Percentiles rank a stretch among this genome's conserved stretches.
phyloP scores from a whole-genome alignment of 768 basidiomycete species.

The Chlorophyllum brunneum region DNA sequence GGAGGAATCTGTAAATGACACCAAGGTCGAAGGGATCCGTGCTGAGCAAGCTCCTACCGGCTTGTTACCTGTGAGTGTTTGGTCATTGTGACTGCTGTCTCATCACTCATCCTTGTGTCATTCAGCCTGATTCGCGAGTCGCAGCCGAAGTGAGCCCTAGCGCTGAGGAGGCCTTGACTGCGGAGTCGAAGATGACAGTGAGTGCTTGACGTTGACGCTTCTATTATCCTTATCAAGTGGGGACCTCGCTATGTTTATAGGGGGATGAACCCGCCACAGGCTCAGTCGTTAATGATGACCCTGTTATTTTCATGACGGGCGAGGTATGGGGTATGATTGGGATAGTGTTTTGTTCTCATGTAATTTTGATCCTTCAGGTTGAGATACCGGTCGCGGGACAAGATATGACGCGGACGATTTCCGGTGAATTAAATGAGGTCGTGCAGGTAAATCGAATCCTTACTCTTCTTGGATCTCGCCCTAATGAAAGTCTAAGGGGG shows the following conservation, averaged over 20 bases:
- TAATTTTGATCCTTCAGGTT: background rate
- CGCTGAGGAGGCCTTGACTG: constrained; percentile 1
- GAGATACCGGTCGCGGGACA: constrained; percentile 3
- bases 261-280: constrained; percentile 3
- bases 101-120: constrained; percentile 3
- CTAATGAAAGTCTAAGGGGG: constrained; percentile 1
- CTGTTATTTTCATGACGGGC: background rate
- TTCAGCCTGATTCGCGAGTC: background rate
- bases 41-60: background rate
- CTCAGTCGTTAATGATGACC: background rate
- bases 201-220: background rate
- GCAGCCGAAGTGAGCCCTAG: constrained; percentile 1
- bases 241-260: background rate
- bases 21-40: background rate
- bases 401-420: background rate
- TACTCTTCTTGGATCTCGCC: background rate
- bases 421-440: constrained; percentile 2
- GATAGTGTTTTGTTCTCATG: background rate
- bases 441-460: background rate
- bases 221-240: background rate
- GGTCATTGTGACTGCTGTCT: constrained; percentile 2
- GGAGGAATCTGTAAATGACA: constrained; percentile 6
- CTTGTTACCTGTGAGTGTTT: background rate
- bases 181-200: background rate
- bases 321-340: background rate